These are phyloP conservation scores for Trametes sp. DNA, from an alignment of 1,284 basidiomycete species.

Conservation along the genomic window DNA sequence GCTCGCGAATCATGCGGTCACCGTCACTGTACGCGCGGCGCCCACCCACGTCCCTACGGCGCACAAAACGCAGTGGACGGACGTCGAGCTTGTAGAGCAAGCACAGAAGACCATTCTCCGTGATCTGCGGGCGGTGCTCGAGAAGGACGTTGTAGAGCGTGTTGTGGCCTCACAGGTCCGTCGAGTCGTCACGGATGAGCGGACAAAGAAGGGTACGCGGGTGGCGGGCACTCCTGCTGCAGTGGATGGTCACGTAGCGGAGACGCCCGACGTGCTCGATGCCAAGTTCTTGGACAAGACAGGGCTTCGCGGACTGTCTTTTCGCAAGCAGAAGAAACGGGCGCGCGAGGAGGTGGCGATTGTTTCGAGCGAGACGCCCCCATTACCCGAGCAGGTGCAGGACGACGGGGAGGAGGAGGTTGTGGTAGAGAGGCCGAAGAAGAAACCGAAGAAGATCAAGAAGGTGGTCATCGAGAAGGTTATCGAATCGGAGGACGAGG, in stretches of 20 bases:
- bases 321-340: conserved; percentile 67
- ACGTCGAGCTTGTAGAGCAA: conserved; percentile 65
- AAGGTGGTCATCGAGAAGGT: conserved; percentile 43
- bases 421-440: conserved; percentile 52
- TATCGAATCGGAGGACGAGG: conserved; percentile 56
- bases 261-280: conserved; percentile 33
- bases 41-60: conserved; percentile 46
- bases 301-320: conserved; percentile 70
- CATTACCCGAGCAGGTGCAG: conserved; percentile 27
- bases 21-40: conserved; percentile 61
- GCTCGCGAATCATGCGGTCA: conserved; percentile 67
- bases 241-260: conserved; percentile 27
- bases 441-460: conserved; percentile 52
- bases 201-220: conserved; percentile 42
- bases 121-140: conserved; percentile 67
- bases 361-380: conserved; percentile 30
- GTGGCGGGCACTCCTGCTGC: conserved; percentile 34
- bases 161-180: conserved; percentile 66
- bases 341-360: conserved; percentile 39
- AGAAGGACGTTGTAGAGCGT: conserved; percentile 75
- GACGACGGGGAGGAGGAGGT: conserved; percentile 41
- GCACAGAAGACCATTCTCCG: conserved; percentile 67
- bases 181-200: conserved; percentile 60
- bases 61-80: conserved; percentile 58
- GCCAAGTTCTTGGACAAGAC: conserved; percentile 25